These are phyloP conservation scores for Solanum habrochaites DNA, from an alignment of 257 asterid species.

Conservation along the genomic window DNA sequence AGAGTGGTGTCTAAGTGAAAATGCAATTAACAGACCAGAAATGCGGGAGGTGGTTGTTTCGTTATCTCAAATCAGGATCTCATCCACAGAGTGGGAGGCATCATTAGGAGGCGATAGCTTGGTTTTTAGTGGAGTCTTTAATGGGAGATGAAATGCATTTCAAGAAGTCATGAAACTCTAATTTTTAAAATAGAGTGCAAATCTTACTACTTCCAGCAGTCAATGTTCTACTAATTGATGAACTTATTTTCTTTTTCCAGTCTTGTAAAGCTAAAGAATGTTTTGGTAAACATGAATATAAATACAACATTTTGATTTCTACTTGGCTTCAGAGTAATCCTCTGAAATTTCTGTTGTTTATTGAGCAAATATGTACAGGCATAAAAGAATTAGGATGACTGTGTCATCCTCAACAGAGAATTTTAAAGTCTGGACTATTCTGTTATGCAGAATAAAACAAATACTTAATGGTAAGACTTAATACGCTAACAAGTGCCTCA, in stretches of 20 bases:
- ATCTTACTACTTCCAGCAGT: background rate
- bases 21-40: conserved; percentile 69
- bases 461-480: background rate
- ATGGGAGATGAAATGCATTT: conserved; percentile 36
- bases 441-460: background rate
- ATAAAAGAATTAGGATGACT: background rate
- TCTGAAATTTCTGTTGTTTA: background rate
- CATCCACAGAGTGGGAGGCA: conserved; percentile 84
- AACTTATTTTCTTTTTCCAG: background rate
- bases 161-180: background rate
- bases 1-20: conserved; percentile 67
- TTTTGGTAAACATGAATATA: background rate
- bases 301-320: background rate
- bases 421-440: background rate
- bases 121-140: conserved; percentile 63
- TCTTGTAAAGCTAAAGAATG: background rate
- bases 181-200: background rate
- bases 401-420: background rate
- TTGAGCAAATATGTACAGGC: background rate
- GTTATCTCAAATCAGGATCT: conserved; percentile 41
- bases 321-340: background rate
- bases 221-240: background rate
- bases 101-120: conserved; percentile 74
- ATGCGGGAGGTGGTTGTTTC: conserved; percentile 64
- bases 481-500: background rate